Percentiles rank a stretch among this genome's conserved stretches.
These are phyloP conservation scores for Schizochytrium sp. DNA, from an alignment of 108 stramenopile genomes.

Conservation along the genomic window DNA sequence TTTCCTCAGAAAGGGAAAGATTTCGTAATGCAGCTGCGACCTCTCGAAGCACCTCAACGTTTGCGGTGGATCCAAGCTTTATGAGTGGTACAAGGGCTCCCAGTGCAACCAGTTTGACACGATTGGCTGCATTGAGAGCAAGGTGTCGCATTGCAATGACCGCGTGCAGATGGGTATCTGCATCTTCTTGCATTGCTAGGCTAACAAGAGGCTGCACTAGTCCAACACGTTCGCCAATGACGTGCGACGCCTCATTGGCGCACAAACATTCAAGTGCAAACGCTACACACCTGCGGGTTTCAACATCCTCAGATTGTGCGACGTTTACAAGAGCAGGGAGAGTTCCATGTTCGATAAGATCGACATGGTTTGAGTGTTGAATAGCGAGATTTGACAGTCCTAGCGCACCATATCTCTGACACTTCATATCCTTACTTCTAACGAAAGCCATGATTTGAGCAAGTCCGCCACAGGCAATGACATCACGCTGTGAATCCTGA, in stretches of 20 bases:
- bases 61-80: not conserved
- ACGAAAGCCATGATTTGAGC: conserved; percentile 75
- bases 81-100: conserved; percentile 72
- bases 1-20: conserved; percentile 71
- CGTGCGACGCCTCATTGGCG: conserved; percentile 77
- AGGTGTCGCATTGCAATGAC: conserved; percentile 78
- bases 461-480: conserved; percentile 74
- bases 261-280: conserved; percentile 79
- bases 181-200: conserved; percentile 71
- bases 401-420: conserved; percentile 77
- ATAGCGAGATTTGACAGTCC: conserved; percentile 78
- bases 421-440: conserved; percentile 72
- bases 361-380: conserved; percentile 72
- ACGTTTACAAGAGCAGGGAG: conserved; percentile 71
- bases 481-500: conserved; percentile 76
- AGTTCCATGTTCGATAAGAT: conserved; percentile 78
- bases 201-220: conserved; percentile 75
- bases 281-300: conserved; percentile 79
- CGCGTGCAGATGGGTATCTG: conserved; percentile 80
- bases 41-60: conserved; percentile 76
- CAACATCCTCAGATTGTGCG: conserved; percentile 71
- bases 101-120: conserved; percentile 79
- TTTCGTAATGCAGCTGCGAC: conserved; percentile 78
- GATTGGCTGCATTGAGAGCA: conserved; percentile 73
- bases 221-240: conserved; percentile 77